Evolutionary conservation across 352 stramenopile species (phyloP).

Genomic region (Phytophthora tentaculata): DNA sequence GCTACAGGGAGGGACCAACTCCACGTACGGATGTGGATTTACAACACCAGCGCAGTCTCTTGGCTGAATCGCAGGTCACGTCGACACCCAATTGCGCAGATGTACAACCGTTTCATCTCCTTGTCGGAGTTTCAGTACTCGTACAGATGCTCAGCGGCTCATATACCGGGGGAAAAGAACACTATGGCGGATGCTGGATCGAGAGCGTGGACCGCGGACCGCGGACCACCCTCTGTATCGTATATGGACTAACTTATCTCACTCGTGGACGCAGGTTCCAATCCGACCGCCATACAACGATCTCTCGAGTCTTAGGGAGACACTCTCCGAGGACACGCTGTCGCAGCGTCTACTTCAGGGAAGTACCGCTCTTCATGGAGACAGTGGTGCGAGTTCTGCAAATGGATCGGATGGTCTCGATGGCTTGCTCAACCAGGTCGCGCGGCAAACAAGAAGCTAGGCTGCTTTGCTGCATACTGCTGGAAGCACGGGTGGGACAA

Average conservation of each 20-base stretch:
- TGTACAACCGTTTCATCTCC: slow-evolving; percentile 16
- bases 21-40: slow-evolving; percentile 5
- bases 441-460: slow-evolving; percentile 9
- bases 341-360: background rate
- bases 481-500: slow-evolving; percentile 28
- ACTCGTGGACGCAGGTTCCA: slow-evolving; percentile 17
- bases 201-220: too few relatives aligned
- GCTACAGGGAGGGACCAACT: background rate
- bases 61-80: slow-evolving; percentile 4
- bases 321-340: background rate
- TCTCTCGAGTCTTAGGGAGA: slow-evolving; percentile 21
- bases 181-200: slow-evolving; percentile 24
- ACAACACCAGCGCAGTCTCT: slow-evolving; percentile 11
- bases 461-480: slow-evolving; percentile 20
- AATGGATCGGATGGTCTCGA: slow-evolving; percentile 3
- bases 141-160: slow-evolving; percentile 5
- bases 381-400: slow-evolving; percentile 10
- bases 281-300: slow-evolving; percentile 15
- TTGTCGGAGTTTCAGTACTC: slow-evolving; percentile 10
- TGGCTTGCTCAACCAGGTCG: slow-evolving; percentile 4
- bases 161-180: slow-evolving; percentile 13
- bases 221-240: too few relatives aligned
- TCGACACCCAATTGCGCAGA: background rate
- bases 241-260: too few relatives aligned
- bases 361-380: slow-evolving; percentile 5